Percentiles rank a stretch among this genome's conserved stretches.
Evolutionary conservation across 108 stramenopile species (phyloP).

Genomic region (Skeletonema costatum): DNA sequence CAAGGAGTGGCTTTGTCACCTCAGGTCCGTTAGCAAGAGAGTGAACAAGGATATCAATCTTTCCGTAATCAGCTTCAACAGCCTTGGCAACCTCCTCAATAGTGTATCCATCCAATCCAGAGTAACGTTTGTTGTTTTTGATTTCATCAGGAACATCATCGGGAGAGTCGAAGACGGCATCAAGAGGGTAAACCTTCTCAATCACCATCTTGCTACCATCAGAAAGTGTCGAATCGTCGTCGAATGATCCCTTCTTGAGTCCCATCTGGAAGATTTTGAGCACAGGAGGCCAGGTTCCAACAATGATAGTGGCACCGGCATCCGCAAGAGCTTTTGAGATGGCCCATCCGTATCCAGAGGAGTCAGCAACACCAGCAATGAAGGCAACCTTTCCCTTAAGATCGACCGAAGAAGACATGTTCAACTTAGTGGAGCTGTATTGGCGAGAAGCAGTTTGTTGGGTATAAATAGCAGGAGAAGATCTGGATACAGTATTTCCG

Average conservation of each 20-base stretch:
- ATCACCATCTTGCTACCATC: slow-evolving; percentile 94
- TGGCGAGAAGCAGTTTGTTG: slow-evolving; percentile 43
- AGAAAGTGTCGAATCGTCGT: slow-evolving; percentile 80
- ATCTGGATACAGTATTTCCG: slow-evolving; percentile 30
- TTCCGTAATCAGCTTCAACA: slow-evolving; percentile 96
- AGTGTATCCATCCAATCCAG: slow-evolving; percentile 93
- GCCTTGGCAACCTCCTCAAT: slow-evolving; percentile 94
- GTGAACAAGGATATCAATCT: slow-evolving; percentile 97
- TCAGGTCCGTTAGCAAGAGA: slow-evolving; percentile 99
- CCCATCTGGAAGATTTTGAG: slow-evolving; percentile 94
- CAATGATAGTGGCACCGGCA: slow-evolving; percentile 95
- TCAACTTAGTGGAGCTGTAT: slow-evolving; percentile 48
- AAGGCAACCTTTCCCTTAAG: slow-evolving; percentile 95
- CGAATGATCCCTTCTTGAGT: slow-evolving; percentile 88
- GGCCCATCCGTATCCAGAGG: slow-evolving; percentile 98
- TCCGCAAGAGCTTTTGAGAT: slow-evolving; percentile 94
- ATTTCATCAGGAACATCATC: slow-evolving; percentile 96
- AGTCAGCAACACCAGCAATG: slow-evolving; percentile 97
- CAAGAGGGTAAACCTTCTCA: slow-evolving; percentile 96
- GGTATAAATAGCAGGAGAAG: slow-evolving; percentile 22
- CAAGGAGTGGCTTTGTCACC: slow-evolving; percentile 97
- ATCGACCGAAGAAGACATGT: slow-evolving; percentile 72
- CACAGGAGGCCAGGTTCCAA: slow-evolving; percentile 99
- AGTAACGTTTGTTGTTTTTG: slow-evolving; percentile 94
- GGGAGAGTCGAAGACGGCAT: slow-evolving; percentile 94